Percentiles rank a stretch among this genome's conserved stretches.
Evolutionary conservation across 257 asterid genomes (phyloP).

Genomic region (Henckelia pumila): DNA sequence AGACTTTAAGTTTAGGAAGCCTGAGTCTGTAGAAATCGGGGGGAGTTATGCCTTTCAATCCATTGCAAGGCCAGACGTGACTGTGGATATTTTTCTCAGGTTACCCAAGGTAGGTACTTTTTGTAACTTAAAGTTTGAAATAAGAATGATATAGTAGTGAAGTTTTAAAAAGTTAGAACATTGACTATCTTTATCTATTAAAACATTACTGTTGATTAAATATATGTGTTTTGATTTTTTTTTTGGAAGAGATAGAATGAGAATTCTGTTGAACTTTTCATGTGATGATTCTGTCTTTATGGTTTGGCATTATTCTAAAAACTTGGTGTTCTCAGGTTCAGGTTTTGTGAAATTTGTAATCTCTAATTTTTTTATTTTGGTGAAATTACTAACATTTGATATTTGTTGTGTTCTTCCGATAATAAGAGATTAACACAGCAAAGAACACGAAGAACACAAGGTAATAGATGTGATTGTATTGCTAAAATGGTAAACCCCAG

Average conservation of each 20-base stretch:
- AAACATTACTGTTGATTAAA: background rate
- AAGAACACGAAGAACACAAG: too few species aligned
- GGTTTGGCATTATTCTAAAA: background rate
- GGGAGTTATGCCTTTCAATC: slow-evolving; percentile 83
- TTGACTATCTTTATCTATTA: background rate
- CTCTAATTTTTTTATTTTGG: background rate
- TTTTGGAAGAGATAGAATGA: background rate
- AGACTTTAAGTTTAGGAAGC: slow-evolving; percentile 78
- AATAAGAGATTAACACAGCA: too few species aligned
- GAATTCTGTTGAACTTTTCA: background rate
- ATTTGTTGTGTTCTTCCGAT: too few species aligned
- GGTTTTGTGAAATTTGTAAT: background rate
- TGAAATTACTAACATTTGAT: background rate
- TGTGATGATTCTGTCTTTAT: background rate
- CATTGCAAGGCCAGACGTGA: slow-evolving; percentile 64
- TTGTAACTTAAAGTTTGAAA: background rate
- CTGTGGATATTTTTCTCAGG: slow-evolving; percentile 68
- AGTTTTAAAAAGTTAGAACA: background rate
- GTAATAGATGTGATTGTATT: too few species aligned
- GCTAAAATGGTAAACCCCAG: too few species aligned
- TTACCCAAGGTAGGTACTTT: slow-evolving; percentile 87
- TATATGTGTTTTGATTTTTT: background rate
- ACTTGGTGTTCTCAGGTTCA: background rate
- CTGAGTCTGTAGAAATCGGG: slow-evolving; percentile 56
- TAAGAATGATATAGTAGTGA: background rate